Evolutionary conservation across 176 grass and related monocot genomes (phyloP).

Genomic region (Guadua angustifolia): DNA sequence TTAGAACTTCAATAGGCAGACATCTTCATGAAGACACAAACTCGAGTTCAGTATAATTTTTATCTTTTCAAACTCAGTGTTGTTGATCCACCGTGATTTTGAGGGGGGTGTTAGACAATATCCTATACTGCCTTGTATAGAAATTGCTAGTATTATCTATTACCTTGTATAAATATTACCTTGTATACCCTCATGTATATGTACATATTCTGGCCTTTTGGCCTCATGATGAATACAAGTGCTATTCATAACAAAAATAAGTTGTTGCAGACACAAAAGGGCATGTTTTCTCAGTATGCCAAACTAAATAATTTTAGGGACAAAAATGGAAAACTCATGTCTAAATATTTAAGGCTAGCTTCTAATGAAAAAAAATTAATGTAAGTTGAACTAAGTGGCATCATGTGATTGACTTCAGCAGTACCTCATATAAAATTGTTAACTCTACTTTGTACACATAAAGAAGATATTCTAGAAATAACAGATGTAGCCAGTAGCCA

Average conservation of each 20-base stretch:
- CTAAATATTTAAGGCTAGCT: not conserved
- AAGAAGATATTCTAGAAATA: slow-evolving; percentile 28
- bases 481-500: not conserved
- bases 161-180: too few relatives aligned
- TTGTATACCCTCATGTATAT: too few relatives aligned
- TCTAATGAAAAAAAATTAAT: not conserved
- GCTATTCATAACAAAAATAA: not conserved
- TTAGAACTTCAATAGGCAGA: too few relatives aligned
- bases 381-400: slow-evolving; percentile 4
- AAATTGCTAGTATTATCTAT: too few relatives aligned
- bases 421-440: slow-evolving; percentile 14
- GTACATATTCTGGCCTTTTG: too few relatives aligned
- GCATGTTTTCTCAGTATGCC: not conserved
- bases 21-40: too few relatives aligned
- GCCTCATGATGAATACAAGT: too few relatives aligned
- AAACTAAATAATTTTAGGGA: slow-evolving; percentile 8
- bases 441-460: slow-evolving; percentile 20
- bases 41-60: too few relatives aligned
- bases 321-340: not conserved
- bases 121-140: too few relatives aligned
- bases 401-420: slow-evolving; percentile 29
- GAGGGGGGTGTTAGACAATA: too few relatives aligned
- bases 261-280: not conserved
- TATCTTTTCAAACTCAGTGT: too few relatives aligned
- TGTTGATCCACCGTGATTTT: too few relatives aligned